Evolutionary conservation across 2,329 filamentous ascomycete genomes (phyloP).

Genomic region (Fusarium fujikuroi): DNA sequence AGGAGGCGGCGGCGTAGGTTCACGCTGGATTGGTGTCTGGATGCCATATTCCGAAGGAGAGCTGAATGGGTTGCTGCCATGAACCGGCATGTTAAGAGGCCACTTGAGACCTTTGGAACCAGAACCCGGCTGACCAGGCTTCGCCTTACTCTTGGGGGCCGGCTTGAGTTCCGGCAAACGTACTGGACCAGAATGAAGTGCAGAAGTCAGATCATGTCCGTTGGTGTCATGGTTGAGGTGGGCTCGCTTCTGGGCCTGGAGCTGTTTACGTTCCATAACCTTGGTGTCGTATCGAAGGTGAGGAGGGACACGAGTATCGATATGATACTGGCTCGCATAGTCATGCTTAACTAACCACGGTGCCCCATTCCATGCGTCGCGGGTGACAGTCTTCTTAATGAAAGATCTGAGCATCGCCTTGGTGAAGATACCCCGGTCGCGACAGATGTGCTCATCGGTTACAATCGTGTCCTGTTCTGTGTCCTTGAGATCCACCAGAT

Average conservation of each 20-base stretch:
- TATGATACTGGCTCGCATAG: constrained; percentile 84
- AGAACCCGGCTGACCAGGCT: constrained; percentile 51
- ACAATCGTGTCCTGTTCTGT: constrained; percentile 79
- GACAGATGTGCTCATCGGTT: constrained; percentile 82
- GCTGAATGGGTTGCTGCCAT: constrained; percentile 60
- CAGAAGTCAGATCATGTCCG: constrained; percentile 49
- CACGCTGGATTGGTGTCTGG: constrained; percentile 41
- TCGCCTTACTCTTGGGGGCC: constrained; percentile 75
- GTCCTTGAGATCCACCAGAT: constrained; percentile 80
- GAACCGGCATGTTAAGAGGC: constrained; percentile 46
- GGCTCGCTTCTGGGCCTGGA: constrained; percentile 73
- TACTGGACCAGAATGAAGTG: constrained; percentile 56
- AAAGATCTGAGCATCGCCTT: constrained; percentile 94
- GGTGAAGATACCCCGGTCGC: constrained; percentile 92
- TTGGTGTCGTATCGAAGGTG: constrained; percentile 86
- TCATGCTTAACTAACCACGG: constrained; percentile 94
- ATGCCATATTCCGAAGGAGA: constrained; percentile 57
- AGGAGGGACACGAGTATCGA: constrained; percentile 85
- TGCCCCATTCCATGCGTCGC: constrained; percentile 94
- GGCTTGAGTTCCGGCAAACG: constrained; percentile 80
- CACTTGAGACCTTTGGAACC: constrained; percentile 58
- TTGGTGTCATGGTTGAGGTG: constrained; percentile 57
- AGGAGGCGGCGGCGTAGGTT: constrained; percentile 65
- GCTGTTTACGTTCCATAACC: constrained; percentile 78
- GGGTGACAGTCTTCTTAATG: constrained; percentile 91